phyloP scores from a whole-genome alignment of 345 rosid species.

The Eucalyptus sideroxylon region DNA sequence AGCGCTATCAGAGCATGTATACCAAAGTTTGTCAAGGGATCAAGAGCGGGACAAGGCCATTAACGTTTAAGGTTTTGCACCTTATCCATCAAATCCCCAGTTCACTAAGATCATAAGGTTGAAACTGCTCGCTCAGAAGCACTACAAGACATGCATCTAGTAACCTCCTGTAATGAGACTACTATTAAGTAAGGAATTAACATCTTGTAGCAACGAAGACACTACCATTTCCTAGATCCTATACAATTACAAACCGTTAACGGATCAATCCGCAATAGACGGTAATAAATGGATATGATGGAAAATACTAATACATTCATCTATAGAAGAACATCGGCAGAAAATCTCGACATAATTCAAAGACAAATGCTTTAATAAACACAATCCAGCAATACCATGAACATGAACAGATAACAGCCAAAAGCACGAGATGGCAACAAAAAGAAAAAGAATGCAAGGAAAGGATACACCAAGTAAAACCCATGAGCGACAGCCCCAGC shows the following conservation, averaged over 20 bases:
- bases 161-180: neutral
- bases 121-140: neutral
- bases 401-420: neutral
- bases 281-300: neutral
- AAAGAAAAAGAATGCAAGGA: neutral
- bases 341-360: neutral
- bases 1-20: neutral
- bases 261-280: neutral
- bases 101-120: neutral
- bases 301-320: neutral
- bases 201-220: neutral
- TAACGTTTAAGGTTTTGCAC: neutral
- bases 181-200: neutral
- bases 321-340: neutral
- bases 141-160: neutral
- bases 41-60: neutral
- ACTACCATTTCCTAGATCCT: neutral
- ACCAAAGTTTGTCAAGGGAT: neutral
- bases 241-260: neutral
- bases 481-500: conserved; percentile 92
- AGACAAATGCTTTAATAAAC: neutral
- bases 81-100: neutral
- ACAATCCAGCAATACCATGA: neutral
- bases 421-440: neutral
- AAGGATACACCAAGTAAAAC: conserved; percentile 93